Evolutionary conservation across 331 rosid species (phyloP).

Genomic region (Quercus tomentella): DNA sequence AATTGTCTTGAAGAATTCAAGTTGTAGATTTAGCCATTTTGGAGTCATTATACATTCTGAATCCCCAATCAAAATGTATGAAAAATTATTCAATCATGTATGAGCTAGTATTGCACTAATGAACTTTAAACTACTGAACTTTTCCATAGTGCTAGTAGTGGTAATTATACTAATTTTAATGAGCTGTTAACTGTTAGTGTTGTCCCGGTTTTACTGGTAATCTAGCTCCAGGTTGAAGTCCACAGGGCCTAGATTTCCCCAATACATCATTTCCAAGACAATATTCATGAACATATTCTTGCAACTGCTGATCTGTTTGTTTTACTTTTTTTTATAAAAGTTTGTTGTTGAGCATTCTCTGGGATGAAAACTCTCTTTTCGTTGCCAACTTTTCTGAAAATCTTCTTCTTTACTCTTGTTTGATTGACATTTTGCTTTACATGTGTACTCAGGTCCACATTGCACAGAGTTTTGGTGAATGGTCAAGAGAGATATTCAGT

Average conservation of each 20-base stretch:
- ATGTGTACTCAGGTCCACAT: conserved; percentile 67
- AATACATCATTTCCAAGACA: neutral
- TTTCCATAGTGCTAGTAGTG: neutral
- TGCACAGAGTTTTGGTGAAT: conserved; percentile 84
- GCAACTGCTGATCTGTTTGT: neutral
- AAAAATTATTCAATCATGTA: neutral
- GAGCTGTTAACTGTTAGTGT: neutral
- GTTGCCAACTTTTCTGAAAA: neutral
- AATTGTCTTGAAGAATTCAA: neutral
- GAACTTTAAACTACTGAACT: neutral
- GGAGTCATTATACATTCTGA: neutral
- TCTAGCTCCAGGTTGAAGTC: neutral
- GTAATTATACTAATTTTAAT: neutral
- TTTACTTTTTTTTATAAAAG: neutral
- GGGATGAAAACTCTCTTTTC: neutral
- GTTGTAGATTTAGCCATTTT: neutral
- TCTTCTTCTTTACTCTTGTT: neutral
- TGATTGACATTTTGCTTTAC: conserved; percentile 15
- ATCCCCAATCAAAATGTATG: neutral
- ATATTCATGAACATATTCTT: neutral
- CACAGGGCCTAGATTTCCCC: neutral
- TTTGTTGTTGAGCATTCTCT: neutral
- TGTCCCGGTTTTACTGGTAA: neutral
- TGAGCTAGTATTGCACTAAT: too few species aligned
- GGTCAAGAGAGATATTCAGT: conserved; percentile 91